Evolutionary conservation across 371 early-diverging fungal species (phyloP), one percentile per base, ranked within the genome.

Genomic region (Blakeslea trispora): DNA sequence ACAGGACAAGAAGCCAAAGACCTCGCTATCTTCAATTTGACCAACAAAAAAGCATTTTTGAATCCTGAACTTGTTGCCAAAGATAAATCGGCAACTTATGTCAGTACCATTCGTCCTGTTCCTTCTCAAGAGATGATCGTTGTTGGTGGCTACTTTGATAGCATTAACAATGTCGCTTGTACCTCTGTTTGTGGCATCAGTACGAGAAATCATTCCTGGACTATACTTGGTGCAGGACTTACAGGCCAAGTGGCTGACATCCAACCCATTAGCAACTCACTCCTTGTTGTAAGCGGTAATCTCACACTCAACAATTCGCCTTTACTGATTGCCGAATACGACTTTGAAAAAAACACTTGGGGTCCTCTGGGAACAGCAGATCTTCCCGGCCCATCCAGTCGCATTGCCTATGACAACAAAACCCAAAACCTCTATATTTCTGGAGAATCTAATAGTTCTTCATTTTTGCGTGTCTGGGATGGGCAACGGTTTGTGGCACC

Each of bases 131-230:
- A 57, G 0, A 23, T 49, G 15, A 61, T 85, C 8, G 42, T 82
- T 22, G 57, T 87, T 5, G 85, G 73, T n/a, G 87, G 87, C 9
- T 71, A 72, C 23, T 87, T 87, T 55, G 69, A 65, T 7, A 71
- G 74, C 1, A 69, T 81, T n/a, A 85, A 79, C 0, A 66, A 60
- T 1, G 42, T 81, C n/a, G 24, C 45, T 0, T 87, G 87, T 31
- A 42, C 71, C 14, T 58, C 61, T 15, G 52, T 87, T 8, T 87
- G 87, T 53, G 43, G 57, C 1, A 52, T 80, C 1, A 62, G 68
- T 40, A 59, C 66, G 3, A 54, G 7, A 0, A 67, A 34, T n/a
- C 44, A 65, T 37, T 77, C 76, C 51, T 80, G 80, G 80, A 70
- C 59, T 19, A 65, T 64, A 19, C 61, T 77, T 3, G 82, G 74